These are phyloP conservation scores for Microbotryum lychnidis-dioicae DNA, from an alignment of 1,284 basidiomycete species.

Conservation along the genomic window DNA sequence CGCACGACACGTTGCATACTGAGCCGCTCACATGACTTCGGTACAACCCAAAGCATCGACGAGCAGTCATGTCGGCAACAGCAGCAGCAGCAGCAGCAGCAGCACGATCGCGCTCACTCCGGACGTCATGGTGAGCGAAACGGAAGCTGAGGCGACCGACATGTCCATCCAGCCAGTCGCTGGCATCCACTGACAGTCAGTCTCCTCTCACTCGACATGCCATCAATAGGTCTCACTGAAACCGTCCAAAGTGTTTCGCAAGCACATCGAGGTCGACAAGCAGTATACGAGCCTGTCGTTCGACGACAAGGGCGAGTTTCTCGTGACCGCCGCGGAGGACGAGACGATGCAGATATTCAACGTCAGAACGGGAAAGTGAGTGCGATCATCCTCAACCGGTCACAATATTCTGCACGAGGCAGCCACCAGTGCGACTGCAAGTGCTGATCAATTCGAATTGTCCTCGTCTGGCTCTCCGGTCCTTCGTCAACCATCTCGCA, in stretches of 20 bases:
- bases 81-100: too few relatives aligned
- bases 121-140: not conserved
- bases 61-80: too few relatives aligned
- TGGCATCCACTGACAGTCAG: not conserved
- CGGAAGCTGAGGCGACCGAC: not conserved
- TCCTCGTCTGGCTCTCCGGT: slow-evolving; percentile 32
- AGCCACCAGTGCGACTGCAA: not conserved
- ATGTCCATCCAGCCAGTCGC: not conserved
- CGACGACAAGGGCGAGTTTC: slow-evolving; percentile 77
- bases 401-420: not conserved
- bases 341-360: slow-evolving; percentile 85
- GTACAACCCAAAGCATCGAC: too few relatives aligned
- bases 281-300: slow-evolving; percentile 72
- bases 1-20: too few relatives aligned
- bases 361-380: slow-evolving; percentile 84
- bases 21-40: too few relatives aligned
- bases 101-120: not conserved
- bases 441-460: not conserved
- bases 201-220: not conserved
- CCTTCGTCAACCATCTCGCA: slow-evolving; percentile 41
- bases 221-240: slow-evolving; percentile 47
- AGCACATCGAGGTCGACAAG: slow-evolving; percentile 54
- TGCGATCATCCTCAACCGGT: slow-evolving; percentile 37
- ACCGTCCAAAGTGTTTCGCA: slow-evolving; percentile 81
- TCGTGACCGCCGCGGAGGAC: slow-evolving; percentile 85